phyloP scores from a whole-genome alignment of 1,139 yeast genomes.

The Zygoascus meyerae region DNA sequence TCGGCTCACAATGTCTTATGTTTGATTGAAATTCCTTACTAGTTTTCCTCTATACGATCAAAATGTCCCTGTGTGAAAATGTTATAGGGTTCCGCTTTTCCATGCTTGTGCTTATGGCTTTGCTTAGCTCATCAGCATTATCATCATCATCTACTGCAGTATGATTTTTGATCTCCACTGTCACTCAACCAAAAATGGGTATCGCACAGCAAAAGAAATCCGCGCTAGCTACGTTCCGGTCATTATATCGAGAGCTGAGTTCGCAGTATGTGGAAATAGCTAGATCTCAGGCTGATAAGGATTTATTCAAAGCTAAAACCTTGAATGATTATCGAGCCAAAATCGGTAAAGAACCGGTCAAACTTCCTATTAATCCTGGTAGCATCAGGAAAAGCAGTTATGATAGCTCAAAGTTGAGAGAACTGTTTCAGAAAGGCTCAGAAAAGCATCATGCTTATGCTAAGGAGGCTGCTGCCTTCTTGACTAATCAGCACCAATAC shows the following conservation, averaged over 20 bases:
- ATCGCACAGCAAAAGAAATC: no score
- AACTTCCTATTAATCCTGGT: slow-evolving; percentile 11
- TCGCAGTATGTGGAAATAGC: slow-evolving; percentile 29
- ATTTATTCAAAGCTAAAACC: slow-evolving; percentile 21
- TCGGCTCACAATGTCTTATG: not conserved
- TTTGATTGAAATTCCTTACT: no score
- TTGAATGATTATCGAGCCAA: slow-evolving; percentile 22
- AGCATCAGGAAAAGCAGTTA: slow-evolving; percentile 14
- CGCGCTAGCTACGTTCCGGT: slow-evolving; percentile 21
- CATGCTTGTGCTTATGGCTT: no score
- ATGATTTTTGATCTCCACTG: no score
- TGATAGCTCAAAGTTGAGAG: slow-evolving; percentile 13
- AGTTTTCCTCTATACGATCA: no score
- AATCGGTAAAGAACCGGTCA: slow-evolving; percentile 3
- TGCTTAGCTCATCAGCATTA: no score
- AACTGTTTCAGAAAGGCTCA: slow-evolving; percentile 16
- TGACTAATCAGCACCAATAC: slow-evolving; percentile 70
- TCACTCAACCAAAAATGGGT: no score
- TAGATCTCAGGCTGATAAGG: slow-evolving; percentile 24
- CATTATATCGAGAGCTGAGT: slow-evolving; percentile 30
- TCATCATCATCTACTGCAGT: no score
- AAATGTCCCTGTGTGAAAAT: no score
- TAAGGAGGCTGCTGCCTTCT: slow-evolving; percentile 47
- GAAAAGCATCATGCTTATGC: slow-evolving; percentile 35
- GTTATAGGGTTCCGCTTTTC: no score